phyloP scores from a whole-genome alignment of 2,329 filamentous ascomycete genomes.

The Dothistroma pini region DNA sequence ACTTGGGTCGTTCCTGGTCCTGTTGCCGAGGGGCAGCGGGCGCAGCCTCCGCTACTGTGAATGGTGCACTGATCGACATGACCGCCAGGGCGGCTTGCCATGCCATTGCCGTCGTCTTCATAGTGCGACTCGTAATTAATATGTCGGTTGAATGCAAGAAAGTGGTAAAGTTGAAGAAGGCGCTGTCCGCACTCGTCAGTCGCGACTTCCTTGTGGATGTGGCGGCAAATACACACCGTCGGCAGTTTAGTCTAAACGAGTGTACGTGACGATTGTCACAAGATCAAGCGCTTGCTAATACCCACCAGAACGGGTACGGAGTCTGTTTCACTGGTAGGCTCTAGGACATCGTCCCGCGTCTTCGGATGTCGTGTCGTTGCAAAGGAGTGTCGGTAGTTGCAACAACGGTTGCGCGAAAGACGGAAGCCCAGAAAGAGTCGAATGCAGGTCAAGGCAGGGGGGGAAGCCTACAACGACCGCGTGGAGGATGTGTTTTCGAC shows the following conservation, averaged over 20 bases:
- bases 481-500: slow-evolving; percentile 7
- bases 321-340: slow-evolving; percentile 9
- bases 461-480: slow-evolving; percentile 1
- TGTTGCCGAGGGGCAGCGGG: slow-evolving; percentile 42
- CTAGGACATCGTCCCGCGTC: slow-evolving; percentile 28
- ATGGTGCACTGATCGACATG: slow-evolving; percentile 42
- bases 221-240: slow-evolving; percentile 30
- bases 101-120: slow-evolving; percentile 45
- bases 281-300: slow-evolving; percentile 26
- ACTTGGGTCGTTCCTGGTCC: slow-evolving; percentile 39
- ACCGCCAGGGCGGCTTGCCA: slow-evolving; percentile 47
- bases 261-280: slow-evolving; percentile 48
- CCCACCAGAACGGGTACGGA: slow-evolving; percentile 4
- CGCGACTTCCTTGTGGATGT: neutral
- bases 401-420: slow-evolving; percentile 11
- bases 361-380: slow-evolving; percentile 13
- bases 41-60: slow-evolving; percentile 49
- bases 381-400: slow-evolving; percentile 35
- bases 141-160: slow-evolving; percentile 18
- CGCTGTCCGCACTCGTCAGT: slow-evolving; percentile 13
- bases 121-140: slow-evolving; percentile 29
- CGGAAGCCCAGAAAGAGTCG: slow-evolving; percentile 5
- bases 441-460: slow-evolving; percentile 2
- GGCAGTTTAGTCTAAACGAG: slow-evolving; percentile 45
- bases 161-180: slow-evolving; percentile 13